A percentile compares a stretch with the other conserved stretches of the same genome.
Conservation (phyloP, 345 rosid species). For the Populus tremula region DNA sequence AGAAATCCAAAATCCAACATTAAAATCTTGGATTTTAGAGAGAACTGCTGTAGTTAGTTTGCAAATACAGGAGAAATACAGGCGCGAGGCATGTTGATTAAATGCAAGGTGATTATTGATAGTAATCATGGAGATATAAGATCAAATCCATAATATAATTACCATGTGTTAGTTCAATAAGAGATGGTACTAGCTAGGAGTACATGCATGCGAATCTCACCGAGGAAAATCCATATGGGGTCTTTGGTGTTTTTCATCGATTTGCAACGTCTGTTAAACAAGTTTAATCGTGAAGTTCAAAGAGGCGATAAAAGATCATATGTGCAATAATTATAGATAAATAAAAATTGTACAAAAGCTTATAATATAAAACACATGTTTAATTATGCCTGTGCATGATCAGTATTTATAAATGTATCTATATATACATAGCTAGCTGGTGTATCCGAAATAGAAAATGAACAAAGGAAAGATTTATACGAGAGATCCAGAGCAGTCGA, state of each 20-base stretch:
- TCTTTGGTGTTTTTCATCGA: not conserved
- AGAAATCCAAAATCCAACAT: not conserved
- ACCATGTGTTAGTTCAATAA: too few species aligned
- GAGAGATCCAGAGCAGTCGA: constrained; percentile 3
- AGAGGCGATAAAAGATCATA: not conserved
- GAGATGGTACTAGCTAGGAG: too few species aligned
- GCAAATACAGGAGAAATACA: too few species aligned
- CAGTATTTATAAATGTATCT: not conserved
- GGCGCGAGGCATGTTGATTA: too few species aligned
- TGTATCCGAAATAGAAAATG: not conserved
- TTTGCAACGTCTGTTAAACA: not conserved
- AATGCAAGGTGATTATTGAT: too few species aligned
- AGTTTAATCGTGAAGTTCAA: not conserved
- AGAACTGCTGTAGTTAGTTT: too few species aligned
- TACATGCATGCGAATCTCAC: too few species aligned
- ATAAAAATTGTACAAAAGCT: not conserved
- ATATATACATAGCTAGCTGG: not conserved
- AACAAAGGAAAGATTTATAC: not conserved
- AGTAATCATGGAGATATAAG: too few species aligned
- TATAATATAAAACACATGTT: not conserved
- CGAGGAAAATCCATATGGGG: not conserved
- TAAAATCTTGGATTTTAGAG: too few species aligned
- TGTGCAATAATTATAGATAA: not conserved
- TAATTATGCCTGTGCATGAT: not conserved
- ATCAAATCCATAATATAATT: too few species aligned